Evolutionary conservation across 73 alveolate species (phyloP).

Genomic region (Paraurostyla sp.): DNA sequence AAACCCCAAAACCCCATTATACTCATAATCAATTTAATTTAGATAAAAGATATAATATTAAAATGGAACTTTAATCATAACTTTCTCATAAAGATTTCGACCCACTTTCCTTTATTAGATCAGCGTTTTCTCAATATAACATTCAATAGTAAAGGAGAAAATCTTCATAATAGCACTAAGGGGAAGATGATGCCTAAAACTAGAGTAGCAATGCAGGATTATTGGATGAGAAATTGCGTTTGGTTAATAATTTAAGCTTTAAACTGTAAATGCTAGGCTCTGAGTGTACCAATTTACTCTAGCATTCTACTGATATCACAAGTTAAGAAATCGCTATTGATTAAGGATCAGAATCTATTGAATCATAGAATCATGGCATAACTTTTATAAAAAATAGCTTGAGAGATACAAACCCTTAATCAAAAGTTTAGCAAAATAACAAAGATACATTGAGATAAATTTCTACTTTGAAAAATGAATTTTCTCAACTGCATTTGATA

Average conservation of each 20-base stretch:
- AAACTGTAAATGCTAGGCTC: conserved; percentile 4
- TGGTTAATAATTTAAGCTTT: conserved; percentile 1
- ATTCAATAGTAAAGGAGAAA: too few relatives aligned
- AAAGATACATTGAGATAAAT: too few relatives aligned
- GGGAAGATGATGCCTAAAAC: not conserved
- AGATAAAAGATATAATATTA: too few relatives aligned
- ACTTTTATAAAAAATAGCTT: too few relatives aligned
- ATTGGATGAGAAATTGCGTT: conserved; percentile 3
- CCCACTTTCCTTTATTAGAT: not conserved
- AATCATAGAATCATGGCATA: not conserved
- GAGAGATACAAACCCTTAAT: too few relatives aligned
- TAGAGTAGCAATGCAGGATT: not conserved
- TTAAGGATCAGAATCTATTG: not conserved
- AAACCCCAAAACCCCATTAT: too few relatives aligned
- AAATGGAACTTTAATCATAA: conserved; percentile 19
- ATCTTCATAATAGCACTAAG: too few relatives aligned
- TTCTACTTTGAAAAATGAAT: not conserved
- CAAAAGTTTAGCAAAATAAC: too few relatives aligned
- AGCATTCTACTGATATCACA: not conserved
- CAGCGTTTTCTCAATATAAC: not conserved
- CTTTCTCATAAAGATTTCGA: conserved; percentile 7
- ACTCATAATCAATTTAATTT: too few relatives aligned
- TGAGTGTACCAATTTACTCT: not conserved
- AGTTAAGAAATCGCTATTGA: not conserved
- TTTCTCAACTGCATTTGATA: not conserved